Evolutionary conservation across 2,329 filamentous ascomycete genomes (phyloP), one percentile per base, ranked within the genome.

Genomic region (Emmonsiellopsis sp.): DNA sequence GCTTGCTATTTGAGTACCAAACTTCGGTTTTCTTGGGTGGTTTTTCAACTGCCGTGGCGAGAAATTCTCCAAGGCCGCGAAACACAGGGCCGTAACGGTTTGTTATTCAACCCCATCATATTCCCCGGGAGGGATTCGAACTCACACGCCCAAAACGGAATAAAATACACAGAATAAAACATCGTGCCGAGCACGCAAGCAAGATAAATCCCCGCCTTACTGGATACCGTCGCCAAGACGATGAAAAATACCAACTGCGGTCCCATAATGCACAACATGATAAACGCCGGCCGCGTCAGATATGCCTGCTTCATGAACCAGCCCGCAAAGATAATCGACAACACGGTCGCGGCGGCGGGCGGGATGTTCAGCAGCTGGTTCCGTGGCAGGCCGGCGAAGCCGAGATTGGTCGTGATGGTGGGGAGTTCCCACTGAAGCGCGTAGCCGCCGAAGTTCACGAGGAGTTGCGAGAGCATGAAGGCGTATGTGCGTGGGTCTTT

Each of bases 341-440:
- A 55, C 2, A 76, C 67, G 0, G 68, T 68, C 1, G 69, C 70
- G 4, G 68, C 71, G 34, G 73, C 72, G 0, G 73, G 73, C 0
- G 73, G 72, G n/a, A 76, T 72, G 53, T 74, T 73, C 6, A 75
- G 65, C 5, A 76, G 60, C 52, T 75, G 72, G 55, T 76, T 76
- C 21, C 66, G 61, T 0, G 72, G 73, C 13, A 75, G 61, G 1
- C 61, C 62, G 2, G 68, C 69, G 52, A 75, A 74, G 5, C 72
- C 72, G 0, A 75, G 63, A 37, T 64, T 66, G 0, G 72, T 74
- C 7, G 71, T 70, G 34, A 74, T 68, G 1, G 68, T 73, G 0
- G 72, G 72, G 1, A 74, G 59, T 10, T 73, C 67, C 70, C 71
- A 74, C 63, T 70, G 9, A 75, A 75, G 57, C 0, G 66, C 71